Evolutionary conservation across 495 filamentous ascomycete genomes (phyloP), one percentile per base, ranked within the genome.

Genomic region (Annulohypoxylon nitens): DNA sequence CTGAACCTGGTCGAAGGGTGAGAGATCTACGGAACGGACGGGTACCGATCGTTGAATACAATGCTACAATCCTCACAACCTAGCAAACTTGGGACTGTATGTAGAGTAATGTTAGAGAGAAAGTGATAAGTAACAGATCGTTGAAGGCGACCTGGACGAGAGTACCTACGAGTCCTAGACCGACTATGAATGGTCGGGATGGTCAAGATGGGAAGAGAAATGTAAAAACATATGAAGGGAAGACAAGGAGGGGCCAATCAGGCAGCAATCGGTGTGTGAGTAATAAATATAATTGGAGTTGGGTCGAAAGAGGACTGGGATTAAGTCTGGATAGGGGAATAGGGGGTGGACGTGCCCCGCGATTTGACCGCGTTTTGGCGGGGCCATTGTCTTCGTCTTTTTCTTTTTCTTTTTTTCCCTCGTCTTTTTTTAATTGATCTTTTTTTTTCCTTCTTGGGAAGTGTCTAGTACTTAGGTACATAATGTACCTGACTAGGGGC

Each of bases 261-360:
- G 72, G 72, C 72, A 75, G 50, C 72, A 75, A 75, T 64, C 20
- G 72, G 57, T 55, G 16, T 60, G 63, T 75, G 67, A 75, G 67
- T 61, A 70, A 70, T 74, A 66, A 57, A 47, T 53, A 16, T 33
- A 57, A 45, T 64, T 67, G 66, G 48, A 58, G 26, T 75, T 70
- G 72, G 72, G 62, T 70, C 26, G 67, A 75, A 70, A 70, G 67
- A 41, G 57, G 25, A 60, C 48, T n/a, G 36, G 50, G 66, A 36
- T 23, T n/a, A 43, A 51, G 36, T 8, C 45, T 53, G 23, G 57
- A 71, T 36, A 71, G 23, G 68, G 69, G 37, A 62, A 30, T 50
- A 71, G 33, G 64, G 54, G 68, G 69, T 2, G 48, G 62, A 20
- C 39, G 16, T 71, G 69, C 60, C 69, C 69, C 69, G 62, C 69